Percentiles rank a stretch among this genome's conserved stretches.
phyloP scores from a whole-genome alignment of 1,139 yeast species.

The Kodamaea sp. region DNA sequence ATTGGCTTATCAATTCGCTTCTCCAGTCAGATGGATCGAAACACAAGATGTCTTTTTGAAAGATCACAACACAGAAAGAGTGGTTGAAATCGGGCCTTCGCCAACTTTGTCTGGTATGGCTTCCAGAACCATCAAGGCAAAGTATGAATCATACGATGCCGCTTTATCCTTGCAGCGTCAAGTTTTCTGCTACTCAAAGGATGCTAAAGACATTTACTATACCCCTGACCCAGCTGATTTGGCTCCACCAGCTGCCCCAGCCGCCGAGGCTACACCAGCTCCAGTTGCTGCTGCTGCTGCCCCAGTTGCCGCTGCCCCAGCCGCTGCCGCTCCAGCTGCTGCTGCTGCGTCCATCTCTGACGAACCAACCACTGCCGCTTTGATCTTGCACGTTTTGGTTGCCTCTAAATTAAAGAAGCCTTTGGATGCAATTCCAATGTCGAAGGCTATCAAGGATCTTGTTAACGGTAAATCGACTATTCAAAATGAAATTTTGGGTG shows the following conservation, averaged over 20 bases:
- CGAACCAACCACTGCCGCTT: constrained; percentile 81
- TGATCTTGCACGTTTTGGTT: constrained; percentile 82
- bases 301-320: constrained; percentile 43
- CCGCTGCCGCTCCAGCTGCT: constrained; percentile 49
- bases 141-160: constrained; percentile 96
- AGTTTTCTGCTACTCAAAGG: constrained; percentile 92
- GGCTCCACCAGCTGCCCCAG: constrained; percentile 42
- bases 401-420: constrained; percentile 95
- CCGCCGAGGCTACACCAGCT: constrained; percentile 30
- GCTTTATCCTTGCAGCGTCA: constrained; percentile 96
- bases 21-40: constrained; percentile 99
- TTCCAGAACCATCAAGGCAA: constrained; percentile 89
- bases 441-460: constrained; percentile 92
- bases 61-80: constrained; percentile 92
- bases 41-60: constrained; percentile 96
- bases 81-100: constrained; percentile 97
- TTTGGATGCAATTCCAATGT: constrained; percentile 77
- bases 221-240: constrained; percentile 78
- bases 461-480: constrained; percentile 98
- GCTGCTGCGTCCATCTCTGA: constrained; percentile 74
- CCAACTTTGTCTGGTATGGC: constrained; percentile 99
- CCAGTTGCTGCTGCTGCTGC: constrained; percentile 40
- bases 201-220: constrained; percentile 92
- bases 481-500: constrained; percentile 97
- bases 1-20: constrained; percentile 96